phyloP scores from a whole-genome alignment of 805 yeast genomes.

The Kuraishia capsulata region DNA sequence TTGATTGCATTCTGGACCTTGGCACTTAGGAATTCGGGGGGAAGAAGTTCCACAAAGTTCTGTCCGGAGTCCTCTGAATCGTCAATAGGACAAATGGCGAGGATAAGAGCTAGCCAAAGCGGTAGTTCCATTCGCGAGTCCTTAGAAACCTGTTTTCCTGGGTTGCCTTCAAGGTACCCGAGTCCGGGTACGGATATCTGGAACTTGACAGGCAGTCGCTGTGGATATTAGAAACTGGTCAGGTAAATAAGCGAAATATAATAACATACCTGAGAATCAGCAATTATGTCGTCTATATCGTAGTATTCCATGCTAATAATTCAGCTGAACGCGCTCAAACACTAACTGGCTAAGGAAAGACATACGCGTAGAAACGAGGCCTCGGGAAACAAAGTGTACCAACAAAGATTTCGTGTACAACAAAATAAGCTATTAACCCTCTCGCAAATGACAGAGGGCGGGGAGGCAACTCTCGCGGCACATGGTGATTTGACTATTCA shows the following conservation, averaged over 20 bases:
- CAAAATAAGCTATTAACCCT: no score
- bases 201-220: constrained; percentile 72
- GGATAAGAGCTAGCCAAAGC: constrained; percentile 76
- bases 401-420: no score
- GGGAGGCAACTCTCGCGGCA: no score
- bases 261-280: constrained; percentile 48
- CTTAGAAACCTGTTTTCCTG: constrained; percentile 48
- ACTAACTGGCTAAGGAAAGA: no score
- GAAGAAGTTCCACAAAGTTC: constrained; percentile 57
- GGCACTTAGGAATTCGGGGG: constrained; percentile 60
- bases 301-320: constrained; percentile 34
- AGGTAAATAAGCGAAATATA: constrained; percentile 1
- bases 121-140: constrained; percentile 73
- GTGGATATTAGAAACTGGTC: no score
- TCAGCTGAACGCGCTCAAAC: no score
- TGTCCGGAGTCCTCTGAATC: constrained; percentile 22
- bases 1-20: constrained; percentile 77
- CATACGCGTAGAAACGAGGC: no score
- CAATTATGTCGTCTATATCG: constrained; percentile 68
- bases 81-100: constrained; percentile 41
- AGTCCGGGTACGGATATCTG: constrained; percentile 73
- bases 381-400: no score
- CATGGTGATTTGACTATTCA: no score
- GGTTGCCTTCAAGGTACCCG: constrained; percentile 80
- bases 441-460: no score